Conservation (phyloP, 2,329 filamentous ascomycete species). For the Exophiala sp. region DNA sequence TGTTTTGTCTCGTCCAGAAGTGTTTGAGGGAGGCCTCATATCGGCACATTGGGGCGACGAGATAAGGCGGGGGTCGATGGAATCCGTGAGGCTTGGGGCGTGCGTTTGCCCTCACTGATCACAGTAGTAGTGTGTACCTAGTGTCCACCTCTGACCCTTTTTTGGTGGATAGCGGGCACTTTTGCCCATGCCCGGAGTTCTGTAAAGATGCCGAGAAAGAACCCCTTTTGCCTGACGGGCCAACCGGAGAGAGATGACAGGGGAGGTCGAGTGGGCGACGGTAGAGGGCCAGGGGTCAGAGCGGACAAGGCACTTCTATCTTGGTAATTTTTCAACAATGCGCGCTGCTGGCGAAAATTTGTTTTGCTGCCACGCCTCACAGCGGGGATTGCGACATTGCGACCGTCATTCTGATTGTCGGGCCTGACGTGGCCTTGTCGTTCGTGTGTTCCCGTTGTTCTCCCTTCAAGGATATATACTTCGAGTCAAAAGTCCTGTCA, state of each 20-base stretch:
- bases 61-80: no score
- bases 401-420: background rate
- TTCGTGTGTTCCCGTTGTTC: background rate
- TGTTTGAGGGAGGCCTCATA: no score
- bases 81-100: no score
- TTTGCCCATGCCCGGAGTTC: conserved; percentile 18
- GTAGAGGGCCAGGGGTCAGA: background rate
- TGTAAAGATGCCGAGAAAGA: background rate
- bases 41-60: no score
- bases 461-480: conserved; percentile 1
- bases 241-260: background rate
- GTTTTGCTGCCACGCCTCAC: conserved; percentile 1
- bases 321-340: background rate
- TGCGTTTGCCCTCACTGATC: no score
- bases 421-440: background rate
- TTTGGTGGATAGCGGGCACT: conserved; percentile 3
- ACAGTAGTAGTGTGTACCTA: no score
- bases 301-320: no score
- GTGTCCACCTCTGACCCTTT: no score
- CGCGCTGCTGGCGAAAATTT: conserved; percentile 6
- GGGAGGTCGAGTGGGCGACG: background rate
- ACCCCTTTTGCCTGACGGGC: background rate
- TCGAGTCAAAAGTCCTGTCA: no score
- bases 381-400: background rate
- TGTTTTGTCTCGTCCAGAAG: no score